Evolutionary conservation across 2,329 filamentous ascomycete genomes (phyloP), one percentile per base, ranked within the genome.

Genomic region (Pseudogymnoascus sp.): DNA sequence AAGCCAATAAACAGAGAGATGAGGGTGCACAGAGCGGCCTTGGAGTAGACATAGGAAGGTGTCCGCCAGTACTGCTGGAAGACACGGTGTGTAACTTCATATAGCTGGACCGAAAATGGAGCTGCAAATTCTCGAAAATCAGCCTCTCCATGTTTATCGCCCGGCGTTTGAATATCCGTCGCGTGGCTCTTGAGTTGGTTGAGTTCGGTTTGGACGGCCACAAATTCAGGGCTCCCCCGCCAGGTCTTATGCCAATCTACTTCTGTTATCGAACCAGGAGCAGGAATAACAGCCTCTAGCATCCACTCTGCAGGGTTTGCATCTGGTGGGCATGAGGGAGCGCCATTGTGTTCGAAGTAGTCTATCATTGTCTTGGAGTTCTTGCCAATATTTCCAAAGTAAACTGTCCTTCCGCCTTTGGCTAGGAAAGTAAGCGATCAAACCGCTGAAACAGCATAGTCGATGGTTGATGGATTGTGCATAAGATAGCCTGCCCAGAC

Each of bases 161-260:
- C 77, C 0, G 75, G 71, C 1, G 78, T 73, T 66, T 76, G 78
- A n/a, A 76, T 65, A 0, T 80, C n/a, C 78, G 0, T 87, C 82
- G 3, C 83, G 1, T 77, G 70, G 65, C 86, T 82, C 66, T 91
- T 83, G 1, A 40, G 37, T 17, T 75, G 75, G 40, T 88, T 82
- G 3, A 92, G 88, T 67, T 91, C 85, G 9, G 79, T 72, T 13
- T 83, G 75, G 37, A 89, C 75, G 3, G 77, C 74, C 0, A 78
- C 75, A 66, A 85, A 81, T 69, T 90, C 81, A 0, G 83, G 77
- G 0, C 85, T 91, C n/a, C 79, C 79, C 19, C 81, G 77, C 89
- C 88, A 91, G 66, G 89, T 82, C 38, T 89, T 78, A 70, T 86
- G 87, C 89, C 89, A 91, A 72, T 90, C 81, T 17, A 50, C 68